Evolutionary conservation across 2,329 filamentous ascomycete species (phyloP).

Genomic region (Ophiocordyceps australis): DNA sequence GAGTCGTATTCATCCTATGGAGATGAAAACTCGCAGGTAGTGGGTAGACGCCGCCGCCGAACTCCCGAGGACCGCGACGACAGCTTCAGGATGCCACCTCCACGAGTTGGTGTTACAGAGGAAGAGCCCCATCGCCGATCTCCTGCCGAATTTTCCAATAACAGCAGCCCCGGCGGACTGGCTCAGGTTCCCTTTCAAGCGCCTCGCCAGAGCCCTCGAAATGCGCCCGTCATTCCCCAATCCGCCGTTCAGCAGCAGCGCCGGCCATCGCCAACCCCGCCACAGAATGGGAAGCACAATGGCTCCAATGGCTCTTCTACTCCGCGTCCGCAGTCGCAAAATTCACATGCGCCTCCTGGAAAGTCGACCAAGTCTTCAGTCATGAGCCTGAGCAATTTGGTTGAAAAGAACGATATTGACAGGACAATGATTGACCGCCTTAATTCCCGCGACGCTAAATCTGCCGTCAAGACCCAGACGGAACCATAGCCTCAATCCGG

Average conservation of each 20-base stretch:
- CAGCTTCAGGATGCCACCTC: slow-evolving; percentile 25
- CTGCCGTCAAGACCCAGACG: no score
- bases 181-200: slow-evolving; percentile 18
- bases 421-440: slow-evolving; percentile 34
- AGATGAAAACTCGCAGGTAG: slow-evolving; percentile 13
- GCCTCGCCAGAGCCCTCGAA: slow-evolving; percentile 17
- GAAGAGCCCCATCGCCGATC: slow-evolving; percentile 32
- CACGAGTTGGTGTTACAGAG: slow-evolving; percentile 20
- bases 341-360: no score
- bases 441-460: slow-evolving; percentile 14
- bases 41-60: slow-evolving; percentile 15
- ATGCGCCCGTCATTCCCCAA: slow-evolving; percentile 17
- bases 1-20: slow-evolving; percentile 21
- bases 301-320: no score
- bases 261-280: slow-evolving; percentile 6
- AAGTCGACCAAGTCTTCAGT: slow-evolving; percentile 24
- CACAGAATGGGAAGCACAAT: slow-evolving; percentile 14
- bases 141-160: slow-evolving; percentile 27
- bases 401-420: slow-evolving; percentile 35
- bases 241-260: slow-evolving; percentile 5
- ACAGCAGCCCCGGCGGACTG: slow-evolving; percentile 25
- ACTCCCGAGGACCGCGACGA: slow-evolving; percentile 20
- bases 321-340: slow-evolving; percentile 11
- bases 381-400: slow-evolving; percentile 33
- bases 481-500: not conserved